Conservation (phyloP, 352 stramenopile genomes). For the Pythium diclinum region DNA sequence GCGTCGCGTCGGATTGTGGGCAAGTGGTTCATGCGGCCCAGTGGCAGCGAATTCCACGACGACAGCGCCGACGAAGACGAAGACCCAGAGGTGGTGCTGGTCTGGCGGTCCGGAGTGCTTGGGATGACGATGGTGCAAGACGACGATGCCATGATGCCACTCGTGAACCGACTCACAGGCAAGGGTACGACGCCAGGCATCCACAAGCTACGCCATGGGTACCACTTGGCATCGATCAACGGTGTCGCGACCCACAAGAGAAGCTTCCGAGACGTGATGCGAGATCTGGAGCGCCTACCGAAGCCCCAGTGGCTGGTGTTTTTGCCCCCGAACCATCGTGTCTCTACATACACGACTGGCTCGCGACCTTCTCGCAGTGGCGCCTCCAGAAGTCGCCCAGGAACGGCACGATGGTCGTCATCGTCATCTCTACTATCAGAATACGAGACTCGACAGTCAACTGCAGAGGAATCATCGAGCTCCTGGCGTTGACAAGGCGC, state of each 20-base stretch:
- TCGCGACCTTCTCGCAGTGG: too few relatives aligned
- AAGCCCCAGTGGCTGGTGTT: slow-evolving; percentile 62
- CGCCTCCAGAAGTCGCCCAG: neutral
- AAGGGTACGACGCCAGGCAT: slow-evolving; percentile 44
- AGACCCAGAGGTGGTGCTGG: slow-evolving; percentile 32
- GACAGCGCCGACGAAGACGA: slow-evolving; percentile 15
- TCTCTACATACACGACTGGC: slow-evolving; percentile 10
- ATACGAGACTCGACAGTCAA: slow-evolving; percentile 11
- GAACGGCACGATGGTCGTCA: slow-evolving; percentile 9
- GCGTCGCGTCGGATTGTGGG: neutral
- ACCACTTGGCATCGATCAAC: slow-evolving; percentile 52
- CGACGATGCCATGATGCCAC: slow-evolving; percentile 39
- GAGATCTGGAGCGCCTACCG: slow-evolving; percentile 29
- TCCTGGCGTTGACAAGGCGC: neutral
- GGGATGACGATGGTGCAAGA: slow-evolving; percentile 56
- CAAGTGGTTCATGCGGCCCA: slow-evolving; percentile 11
- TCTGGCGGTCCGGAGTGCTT: slow-evolving; percentile 47
- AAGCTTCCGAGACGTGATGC: slow-evolving; percentile 34
- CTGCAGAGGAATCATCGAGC: neutral
- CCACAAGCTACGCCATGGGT: slow-evolving; percentile 41
- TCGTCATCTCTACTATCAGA: slow-evolving; percentile 17
- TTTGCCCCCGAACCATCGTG: slow-evolving; percentile 22
- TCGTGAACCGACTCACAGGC: slow-evolving; percentile 70
- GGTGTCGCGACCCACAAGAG: slow-evolving; percentile 29
- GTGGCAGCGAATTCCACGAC: slow-evolving; percentile 23